Evolutionary conservation across 495 filamentous ascomycete species (phyloP), one percentile per base, ranked within the genome.

Genomic region (Evansstolkia leycettana): DNA sequence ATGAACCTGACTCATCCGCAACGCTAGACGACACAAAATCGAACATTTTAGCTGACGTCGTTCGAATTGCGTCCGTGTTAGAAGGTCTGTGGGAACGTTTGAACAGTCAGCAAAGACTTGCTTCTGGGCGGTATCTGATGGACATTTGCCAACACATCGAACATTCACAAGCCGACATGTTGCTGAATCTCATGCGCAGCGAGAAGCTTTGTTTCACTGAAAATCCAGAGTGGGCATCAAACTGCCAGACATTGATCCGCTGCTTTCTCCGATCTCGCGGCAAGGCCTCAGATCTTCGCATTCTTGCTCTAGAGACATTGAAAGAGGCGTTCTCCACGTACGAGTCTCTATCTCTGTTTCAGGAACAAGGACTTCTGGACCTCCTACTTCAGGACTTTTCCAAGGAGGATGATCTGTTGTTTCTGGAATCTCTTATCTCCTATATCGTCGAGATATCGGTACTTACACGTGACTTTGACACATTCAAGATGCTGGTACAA

Each of bases 131-230:
- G 8, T 67, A 65, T 39, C 39, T 65, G 26, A 51, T 56, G 41
- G 58, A 48, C 36, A 49, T 51, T 16, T 52, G 56, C 36, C 51
- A 58, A 36, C 50, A 64, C 17, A 51, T 67, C 29, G 57, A 62
- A 28, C 57, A 56, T 31, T 50, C 62, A 3, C 64, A 67, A 36
- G 58, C 64, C 19, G 58, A 64, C 26, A 46, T 67, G 12, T 46
- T 67, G 20, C 52, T 67, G 26, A 54, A 56, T 34, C 52, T 53
- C 28, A 52, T 58, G 34, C 47, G 60, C 36, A 36, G 47, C 8
- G 54, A 60, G 31, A 47, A 73, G 17, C 76, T 76, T 36, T 84
- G 81, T 41, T 80, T 76, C 38, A 85, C 83, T 16, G 83, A 77
- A 3, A 76, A 76, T 48, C 51, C 60, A 10, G 52, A 70, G 7